Percentiles rank a stretch among this genome's conserved stretches.
These are phyloP conservation scores for Kwoniella sp. DNA, from an alignment of 768 basidiomycete genomes.

Conservation along the genomic window DNA sequence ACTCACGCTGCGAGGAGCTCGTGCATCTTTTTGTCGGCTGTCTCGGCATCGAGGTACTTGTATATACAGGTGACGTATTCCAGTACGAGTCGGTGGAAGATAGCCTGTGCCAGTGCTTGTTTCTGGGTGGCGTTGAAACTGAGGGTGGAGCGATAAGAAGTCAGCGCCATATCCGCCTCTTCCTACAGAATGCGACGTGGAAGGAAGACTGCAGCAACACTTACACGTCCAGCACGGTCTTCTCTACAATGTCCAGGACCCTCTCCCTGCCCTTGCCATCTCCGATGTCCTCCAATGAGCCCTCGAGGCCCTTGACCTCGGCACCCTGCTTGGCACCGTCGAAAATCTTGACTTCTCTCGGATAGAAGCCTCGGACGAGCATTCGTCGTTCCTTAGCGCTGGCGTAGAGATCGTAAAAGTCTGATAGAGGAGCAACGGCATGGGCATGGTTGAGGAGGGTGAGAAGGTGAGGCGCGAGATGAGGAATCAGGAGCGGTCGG, in stretches of 20 bases:
- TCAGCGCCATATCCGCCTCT: neutral
- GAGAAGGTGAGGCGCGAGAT: constrained; percentile 76
- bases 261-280: constrained; percentile 69
- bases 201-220: constrained; percentile 42
- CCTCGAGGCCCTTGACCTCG: constrained; percentile 61
- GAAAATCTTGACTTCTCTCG: constrained; percentile 81
- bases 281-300: constrained; percentile 64
- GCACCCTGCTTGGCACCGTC: constrained; percentile 43
- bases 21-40: constrained; percentile 69
- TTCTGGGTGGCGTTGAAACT: constrained; percentile 93
- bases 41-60: constrained; percentile 61
- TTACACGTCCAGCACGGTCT: constrained; percentile 74
- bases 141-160: neutral
- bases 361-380: constrained; percentile 84
- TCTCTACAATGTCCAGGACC: constrained; percentile 70
- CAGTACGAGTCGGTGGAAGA: constrained; percentile 84
- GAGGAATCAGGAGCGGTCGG: constrained; percentile 72
- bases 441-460: constrained; percentile 81
- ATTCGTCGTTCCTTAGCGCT: constrained; percentile 81
- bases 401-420: constrained; percentile 83
- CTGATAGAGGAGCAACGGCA: constrained; percentile 78
- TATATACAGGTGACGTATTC: constrained; percentile 74
- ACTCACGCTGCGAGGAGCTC: constrained; percentile 80
- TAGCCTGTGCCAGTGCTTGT: constrained; percentile 79
- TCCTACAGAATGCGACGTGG: neutral